phyloP scores from a whole-genome alignment of 1,139 yeast species.

The Lodderomyces beijingensis region DNA sequence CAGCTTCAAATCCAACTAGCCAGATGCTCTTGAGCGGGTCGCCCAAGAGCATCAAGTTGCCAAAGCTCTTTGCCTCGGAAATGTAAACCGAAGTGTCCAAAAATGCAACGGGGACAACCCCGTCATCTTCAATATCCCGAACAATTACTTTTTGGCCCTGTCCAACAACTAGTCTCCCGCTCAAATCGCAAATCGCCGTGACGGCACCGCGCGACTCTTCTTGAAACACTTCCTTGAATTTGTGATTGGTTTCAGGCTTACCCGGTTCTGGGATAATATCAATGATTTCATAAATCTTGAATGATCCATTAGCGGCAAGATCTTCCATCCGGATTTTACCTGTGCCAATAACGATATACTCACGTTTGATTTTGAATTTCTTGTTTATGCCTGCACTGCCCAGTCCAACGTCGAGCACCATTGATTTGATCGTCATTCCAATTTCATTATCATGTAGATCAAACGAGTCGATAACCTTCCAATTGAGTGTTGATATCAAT shows the following conservation, averaged over 20 bases:
- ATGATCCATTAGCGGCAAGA: constrained; percentile 74
- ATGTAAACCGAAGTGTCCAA: constrained; percentile 79
- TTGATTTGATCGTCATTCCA: constrained; percentile 54
- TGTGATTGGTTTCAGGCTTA: constrained; percentile 76
- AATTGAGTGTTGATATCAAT: constrained; percentile 67
- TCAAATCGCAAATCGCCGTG: constrained; percentile 69
- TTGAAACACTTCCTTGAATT: constrained; percentile 67
- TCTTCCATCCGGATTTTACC: constrained; percentile 80
- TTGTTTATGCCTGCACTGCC: constrained; percentile 31
- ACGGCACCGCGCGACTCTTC: constrained; percentile 87
- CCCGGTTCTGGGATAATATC: constrained; percentile 91
- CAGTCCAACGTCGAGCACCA: constrained; percentile 49
- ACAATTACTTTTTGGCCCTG: constrained; percentile 88
- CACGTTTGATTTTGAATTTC: constrained; percentile 56
- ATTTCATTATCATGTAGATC: constrained; percentile 67
- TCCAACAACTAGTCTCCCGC: constrained; percentile 79
- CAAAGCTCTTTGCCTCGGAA: constrained; percentile 76
- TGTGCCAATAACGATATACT: constrained; percentile 74
- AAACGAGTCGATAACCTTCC: constrained; percentile 72
- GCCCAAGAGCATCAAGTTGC: constrained; percentile 73
- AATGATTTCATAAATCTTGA: constrained; percentile 69
- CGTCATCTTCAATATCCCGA: constrained; percentile 79
- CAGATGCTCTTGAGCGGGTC: constrained; percentile 80
- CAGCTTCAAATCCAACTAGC: constrained; percentile 89
- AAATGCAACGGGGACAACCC: constrained; percentile 90